Evolutionary conservation across 2,329 filamentous ascomycete species (phyloP), one percentile per base, ranked within the genome.

Genomic region (Phaeoacremonium minimum): DNA sequence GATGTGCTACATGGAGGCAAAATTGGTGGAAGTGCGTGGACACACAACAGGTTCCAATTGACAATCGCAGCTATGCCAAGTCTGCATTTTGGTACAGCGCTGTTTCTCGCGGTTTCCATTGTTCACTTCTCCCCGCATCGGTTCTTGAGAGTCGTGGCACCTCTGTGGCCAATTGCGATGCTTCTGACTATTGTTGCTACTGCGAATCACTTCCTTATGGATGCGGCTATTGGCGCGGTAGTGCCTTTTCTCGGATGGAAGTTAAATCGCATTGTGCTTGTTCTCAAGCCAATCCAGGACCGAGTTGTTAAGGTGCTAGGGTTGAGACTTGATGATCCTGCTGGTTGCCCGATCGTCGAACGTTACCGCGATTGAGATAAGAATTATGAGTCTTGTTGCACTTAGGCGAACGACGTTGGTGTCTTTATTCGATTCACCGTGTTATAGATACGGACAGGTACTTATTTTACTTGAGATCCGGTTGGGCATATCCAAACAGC

Each of bases 1-100:
- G 70, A 73, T 40, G 47, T 69, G 12, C 53, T 71, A 6, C 67
- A 70, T 32, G 44, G 51, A 32, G 28, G 49, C 38, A 11, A 52
- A 41, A 28, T 51, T 38, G 35, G 46, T 2, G 46, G 43, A 7
- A 59, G 48, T 28, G 50, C 49, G 2, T 70, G 66, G 67, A 67
- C 59, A 14, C 55, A 67, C 36, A 71, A 71, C 43, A 54, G 55
- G 15, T 69, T 66, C 38, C 64, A 67, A 44, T 48, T 71, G 9
- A 70, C 64, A 7, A 68, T 70, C 40, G 67, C 67, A 0, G 68
- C 67, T 17, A 72, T 71, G 67, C 67, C 67, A 2, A 67, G 62
- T 14, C 47, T 72, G 12, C 68, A 71, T 43, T 71, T 69, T 41
- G 68, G 67, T 18, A 65, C 59, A 0, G 48, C 61, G 0, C 46